phyloP scores from a whole-genome alignment of 2,329 filamentous ascomycete genomes.

The Curvularia lunata region DNA sequence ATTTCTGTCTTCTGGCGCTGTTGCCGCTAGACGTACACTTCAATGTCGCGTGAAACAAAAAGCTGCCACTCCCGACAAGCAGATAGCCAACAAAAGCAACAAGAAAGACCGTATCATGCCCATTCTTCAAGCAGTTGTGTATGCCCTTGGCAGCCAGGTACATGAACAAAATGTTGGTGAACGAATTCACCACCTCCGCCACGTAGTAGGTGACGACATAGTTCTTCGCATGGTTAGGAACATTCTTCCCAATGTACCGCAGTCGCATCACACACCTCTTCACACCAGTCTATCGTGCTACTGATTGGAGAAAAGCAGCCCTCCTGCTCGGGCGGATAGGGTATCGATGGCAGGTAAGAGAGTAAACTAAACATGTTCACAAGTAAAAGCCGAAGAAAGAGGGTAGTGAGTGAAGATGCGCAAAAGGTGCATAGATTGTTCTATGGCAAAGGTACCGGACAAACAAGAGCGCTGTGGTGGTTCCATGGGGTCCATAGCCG shows the following conservation, averaged over 20 bases:
- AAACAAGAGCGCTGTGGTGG: background rate
- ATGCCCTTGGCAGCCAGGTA: conserved; percentile 79
- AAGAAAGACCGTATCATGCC: conserved; percentile 77
- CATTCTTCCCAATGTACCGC: background rate
- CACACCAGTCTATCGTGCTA: conserved; percentile 78
- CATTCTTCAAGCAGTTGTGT: conserved; percentile 71
- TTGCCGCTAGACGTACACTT: conserved; percentile 58
- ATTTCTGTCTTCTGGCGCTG: background rate
- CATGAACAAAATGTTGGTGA: conserved; percentile 84
- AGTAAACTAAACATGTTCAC: conserved; percentile 40
- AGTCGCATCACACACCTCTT: conserved; percentile 64
- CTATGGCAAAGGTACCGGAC: background rate
- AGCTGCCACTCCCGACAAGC: conserved; percentile 66
- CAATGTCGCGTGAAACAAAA: conserved; percentile 68
- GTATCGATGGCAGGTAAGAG: conserved; percentile 52
- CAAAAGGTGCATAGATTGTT: background rate
- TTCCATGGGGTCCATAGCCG: background rate
- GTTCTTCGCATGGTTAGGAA: conserved; percentile 58
- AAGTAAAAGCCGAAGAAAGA: background rate
- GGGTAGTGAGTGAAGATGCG: background rate
- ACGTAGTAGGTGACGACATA: conserved; percentile 77
- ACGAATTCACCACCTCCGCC: conserved; percentile 78
- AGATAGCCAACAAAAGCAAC: conserved; percentile 69
- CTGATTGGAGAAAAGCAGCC: conserved; percentile 75
- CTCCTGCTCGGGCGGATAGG: conserved; percentile 58